Conservation (phyloP, 2,329 filamentous ascomycete genomes). For the Diaporthe aspalathi region DNA sequence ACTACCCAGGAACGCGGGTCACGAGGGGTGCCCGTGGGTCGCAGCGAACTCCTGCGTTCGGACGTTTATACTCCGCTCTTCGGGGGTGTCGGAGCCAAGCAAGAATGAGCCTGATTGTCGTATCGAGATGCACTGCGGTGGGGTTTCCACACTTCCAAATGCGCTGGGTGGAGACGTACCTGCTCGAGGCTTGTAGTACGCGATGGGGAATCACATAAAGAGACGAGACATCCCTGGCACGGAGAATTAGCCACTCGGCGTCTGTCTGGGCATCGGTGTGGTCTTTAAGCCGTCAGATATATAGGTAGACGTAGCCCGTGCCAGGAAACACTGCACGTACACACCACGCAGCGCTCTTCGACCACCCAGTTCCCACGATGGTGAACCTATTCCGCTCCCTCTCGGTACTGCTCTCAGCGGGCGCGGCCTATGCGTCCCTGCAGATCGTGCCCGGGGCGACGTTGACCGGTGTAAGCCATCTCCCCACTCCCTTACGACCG, state of each 20-base stretch:
- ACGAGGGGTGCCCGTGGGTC: constrained; percentile 19
- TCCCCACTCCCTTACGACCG: background rate
- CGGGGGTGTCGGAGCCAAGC: constrained; percentile 32
- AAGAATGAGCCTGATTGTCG: constrained; percentile 18
- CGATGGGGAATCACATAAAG: background rate
- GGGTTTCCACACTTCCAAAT: constrained; percentile 3
- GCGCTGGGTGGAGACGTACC: background rate
- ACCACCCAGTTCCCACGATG: constrained; percentile 27
- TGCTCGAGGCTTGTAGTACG: background rate
- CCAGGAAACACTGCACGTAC: too few species aligned
- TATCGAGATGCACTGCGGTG: constrained; percentile 19
- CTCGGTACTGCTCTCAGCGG: constrained; percentile 43
- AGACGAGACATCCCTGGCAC: background rate
- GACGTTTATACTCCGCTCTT: constrained; percentile 30
- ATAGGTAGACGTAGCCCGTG: background rate
- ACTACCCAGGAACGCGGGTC: constrained; percentile 12
- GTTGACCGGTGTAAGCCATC: constrained; percentile 44
- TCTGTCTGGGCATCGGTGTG: background rate
- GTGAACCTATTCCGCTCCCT: constrained; percentile 32
- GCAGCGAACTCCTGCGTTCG: constrained; percentile 23
- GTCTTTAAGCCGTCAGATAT: background rate
- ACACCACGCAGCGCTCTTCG: background rate
- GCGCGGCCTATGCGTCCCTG: constrained; percentile 43
- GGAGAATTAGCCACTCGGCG: too few species aligned
- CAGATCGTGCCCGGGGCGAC: constrained; percentile 47